These are phyloP conservation scores for Tricholomella constricta DNA, from an alignment of 768 basidiomycete species.

Conservation along the genomic window DNA sequence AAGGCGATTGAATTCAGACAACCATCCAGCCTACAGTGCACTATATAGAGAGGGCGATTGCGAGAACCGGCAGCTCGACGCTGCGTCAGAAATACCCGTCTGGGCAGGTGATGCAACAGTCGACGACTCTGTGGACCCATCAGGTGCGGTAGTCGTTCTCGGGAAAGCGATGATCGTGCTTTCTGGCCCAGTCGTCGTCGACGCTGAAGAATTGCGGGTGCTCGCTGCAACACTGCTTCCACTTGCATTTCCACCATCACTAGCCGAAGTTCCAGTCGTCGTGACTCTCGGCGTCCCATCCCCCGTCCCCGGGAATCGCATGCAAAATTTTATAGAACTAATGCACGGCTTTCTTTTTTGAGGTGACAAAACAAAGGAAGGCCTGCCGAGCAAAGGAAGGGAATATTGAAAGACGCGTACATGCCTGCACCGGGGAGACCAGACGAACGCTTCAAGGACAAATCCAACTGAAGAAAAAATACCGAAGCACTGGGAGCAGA, in stretches of 20 bases:
- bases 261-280: background rate
- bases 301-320: slow-evolving; percentile 8
- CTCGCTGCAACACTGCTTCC: background rate
- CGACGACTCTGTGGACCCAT: background rate
- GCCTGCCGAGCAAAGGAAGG: too few species aligned
- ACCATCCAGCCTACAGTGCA: too few species aligned
- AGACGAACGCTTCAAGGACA: too few species aligned
- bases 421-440: too few species aligned
- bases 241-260: background rate
- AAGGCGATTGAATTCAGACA: too few species aligned
- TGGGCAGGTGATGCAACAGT: background rate
- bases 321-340: too few species aligned
- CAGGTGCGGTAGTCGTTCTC: background rate
- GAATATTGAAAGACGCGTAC: too few species aligned
- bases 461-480: too few species aligned
- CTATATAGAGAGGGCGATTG: too few species aligned
- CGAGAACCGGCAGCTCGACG: background rate
- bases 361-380: too few species aligned
- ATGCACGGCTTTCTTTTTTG: too few species aligned
- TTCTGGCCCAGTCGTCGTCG: background rate
- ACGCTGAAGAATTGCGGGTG: background rate
- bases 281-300: background rate
- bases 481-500: too few species aligned
- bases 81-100: background rate
- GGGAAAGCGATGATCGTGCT: background rate